Evolutionary conservation across 768 basidiomycete species (phyloP), one percentile per base, ranked within the genome.

Genomic region (Dentipellis sp.): DNA sequence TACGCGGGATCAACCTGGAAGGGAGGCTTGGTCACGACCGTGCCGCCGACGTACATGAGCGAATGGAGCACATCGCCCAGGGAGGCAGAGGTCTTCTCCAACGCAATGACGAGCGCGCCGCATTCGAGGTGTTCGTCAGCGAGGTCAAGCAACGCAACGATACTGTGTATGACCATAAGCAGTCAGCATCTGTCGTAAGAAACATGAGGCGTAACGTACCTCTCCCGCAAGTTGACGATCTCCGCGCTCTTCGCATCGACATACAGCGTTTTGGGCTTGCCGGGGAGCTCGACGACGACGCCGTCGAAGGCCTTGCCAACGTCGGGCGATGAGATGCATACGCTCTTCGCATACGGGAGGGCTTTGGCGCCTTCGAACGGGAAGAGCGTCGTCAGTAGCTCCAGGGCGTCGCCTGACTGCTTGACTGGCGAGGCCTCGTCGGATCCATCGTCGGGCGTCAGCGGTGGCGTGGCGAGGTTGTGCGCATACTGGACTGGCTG

Each of bases 31-130:
- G 90, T 88, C 52, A 94, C 84, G 53, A 94, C 86, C 51, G 78
- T 81, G 55, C 89, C 92, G 59, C 91, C 91, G 53, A 94, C 88
- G 70, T 94, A 94, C 88, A 94, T 90, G 59, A 94, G 77, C 51
- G 92, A 87, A 66, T 94, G 93, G 38, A 94, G 74, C 56, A 93
- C 74, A 64, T 83, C 81, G 62, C 85, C 80, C 54, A 94, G 76
- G 54, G 78, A 79, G 16, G 82, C 79, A 42, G 83, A 86, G 0
- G 83, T 76, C 62, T 86, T 81, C 68, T 91, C 88, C 55, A 94
- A 74, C 38, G 79, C 86, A 61, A 94, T 91, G 58, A 93, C 78
- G 45, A 94, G 78, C 16, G 86, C 83, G 42, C 79, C 79, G 69
- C 91, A 92, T 63, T 78, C 78, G 45, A 94, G 76, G 56, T 79